Evolutionary conservation across 441 rosid genomes (phyloP), one percentile per base, ranked within the genome.

Genomic region (Adansonia grandidieri): DNA sequence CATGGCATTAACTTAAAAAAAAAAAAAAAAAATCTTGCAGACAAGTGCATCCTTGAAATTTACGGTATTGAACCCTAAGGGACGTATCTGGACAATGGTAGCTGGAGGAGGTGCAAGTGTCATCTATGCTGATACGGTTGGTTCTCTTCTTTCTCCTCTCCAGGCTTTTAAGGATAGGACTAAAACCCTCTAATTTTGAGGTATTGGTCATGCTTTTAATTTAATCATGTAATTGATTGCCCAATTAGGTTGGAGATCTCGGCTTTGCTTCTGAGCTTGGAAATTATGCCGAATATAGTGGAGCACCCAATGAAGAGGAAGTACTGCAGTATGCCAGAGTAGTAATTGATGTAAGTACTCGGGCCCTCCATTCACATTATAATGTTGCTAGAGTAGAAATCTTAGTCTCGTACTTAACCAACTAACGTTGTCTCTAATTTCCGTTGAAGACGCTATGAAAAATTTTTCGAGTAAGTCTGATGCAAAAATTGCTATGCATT

Each of bases 101-200:
- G 98, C 97, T 78, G 99, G 99, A 78, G 98, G 98, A 78, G 99
- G 98, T 82, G 99, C 99, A 73, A 92, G 97, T 82, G 99, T 95
- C 83, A 93, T 95, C 81, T 93, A 95, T 80, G 99, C 99, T 0
- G 98, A 92, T 83, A 95, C 98, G 0, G 98, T 93, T 77, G 58
- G 89, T 62, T 67, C 79, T 37, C 74, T 79, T 72, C 13, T 47
- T 47, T 24, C 53, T n/a, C 42, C 3, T 14, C 17, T 60, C 62
- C 45, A 22, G 17, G 66, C 67, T 71, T 44, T 69, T 76, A 9
- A 1, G 32, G 7, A 66, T 45, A 28, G 45, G 51, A 71, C n/a
- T 76, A 60, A 9, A 62, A 44, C 66, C n/a, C 9, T 48, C 37
- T 66, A 24, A 40, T 13, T 61, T 24, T 13, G 4, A 5, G 6